Evolutionary conservation across 2,329 filamentous ascomycete species (phyloP).

Genomic region (Arachnopeziza araneosa): DNA sequence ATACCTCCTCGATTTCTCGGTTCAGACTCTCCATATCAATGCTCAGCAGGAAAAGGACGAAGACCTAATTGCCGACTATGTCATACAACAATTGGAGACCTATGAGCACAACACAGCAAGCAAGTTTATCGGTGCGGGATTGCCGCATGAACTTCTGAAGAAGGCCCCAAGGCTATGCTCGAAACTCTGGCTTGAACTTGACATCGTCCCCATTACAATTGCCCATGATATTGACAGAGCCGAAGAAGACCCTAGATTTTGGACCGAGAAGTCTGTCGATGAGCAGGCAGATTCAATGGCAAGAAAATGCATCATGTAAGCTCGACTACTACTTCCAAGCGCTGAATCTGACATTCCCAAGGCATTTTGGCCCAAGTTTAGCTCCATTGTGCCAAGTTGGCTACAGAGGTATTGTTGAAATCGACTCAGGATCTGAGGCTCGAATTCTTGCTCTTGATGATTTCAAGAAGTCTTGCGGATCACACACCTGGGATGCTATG

Average conservation of each 20-base stretch:
- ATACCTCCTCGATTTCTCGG: constrained; percentile 68
- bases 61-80: constrained; percentile 51
- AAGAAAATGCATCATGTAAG: constrained; percentile 69
- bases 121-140: constrained; percentile 71
- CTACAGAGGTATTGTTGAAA: constrained; percentile 50
- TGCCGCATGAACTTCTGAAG: constrained; percentile 54
- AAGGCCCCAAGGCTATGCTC: constrained; percentile 62
- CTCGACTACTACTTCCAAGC: background rate
- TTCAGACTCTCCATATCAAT: constrained; percentile 49
- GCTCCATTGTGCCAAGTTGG: constrained; percentile 61
- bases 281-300: constrained; percentile 80
- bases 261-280: constrained; percentile 58
- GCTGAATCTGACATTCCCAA: constrained; percentile 28
- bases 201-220: constrained; percentile 68
- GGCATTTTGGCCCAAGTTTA: constrained; percentile 67
- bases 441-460: constrained; percentile 44
- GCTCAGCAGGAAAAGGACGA: constrained; percentile 34
- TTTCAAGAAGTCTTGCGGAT: constrained; percentile 46
- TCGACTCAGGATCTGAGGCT: constrained; percentile 48
- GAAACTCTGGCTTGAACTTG: constrained; percentile 68
- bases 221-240: constrained; percentile 36
- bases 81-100: constrained; percentile 49
- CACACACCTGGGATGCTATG: constrained; percentile 50
- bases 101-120: constrained; percentile 62
- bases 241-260: constrained; percentile 34